A percentile compares a stretch with the other conserved stretches of the same genome.
Evolutionary conservation across 2,329 filamentous ascomycete species (phyloP).

Genomic region (Calonectria ilicicola): DNA sequence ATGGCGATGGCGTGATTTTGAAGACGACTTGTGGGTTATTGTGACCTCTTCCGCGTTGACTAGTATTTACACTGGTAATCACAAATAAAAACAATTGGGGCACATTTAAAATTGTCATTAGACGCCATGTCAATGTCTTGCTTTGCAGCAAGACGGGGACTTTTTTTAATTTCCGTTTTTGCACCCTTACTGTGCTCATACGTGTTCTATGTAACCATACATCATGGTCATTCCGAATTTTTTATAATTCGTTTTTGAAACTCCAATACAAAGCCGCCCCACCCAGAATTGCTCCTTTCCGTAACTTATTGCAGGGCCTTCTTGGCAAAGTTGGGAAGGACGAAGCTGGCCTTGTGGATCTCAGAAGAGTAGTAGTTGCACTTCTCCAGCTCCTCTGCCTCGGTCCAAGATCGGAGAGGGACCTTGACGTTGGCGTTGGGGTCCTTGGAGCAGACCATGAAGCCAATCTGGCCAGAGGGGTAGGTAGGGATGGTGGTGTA

Average conservation of each 20-base stretch:
- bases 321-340: slow-evolving; percentile 93
- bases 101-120: slow-evolving; percentile 28
- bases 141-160: slow-evolving; percentile 31
- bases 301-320: slow-evolving; percentile 72
- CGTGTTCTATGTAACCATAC: slow-evolving; percentile 36
- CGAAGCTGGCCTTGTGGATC: slow-evolving; percentile 94
- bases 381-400: slow-evolving; percentile 91
- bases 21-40: neutral
- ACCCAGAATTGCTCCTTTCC: slow-evolving; percentile 9
- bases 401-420: slow-evolving; percentile 83
- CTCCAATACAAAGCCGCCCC: slow-evolving; percentile 33
- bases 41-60: neutral
- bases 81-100: neutral
- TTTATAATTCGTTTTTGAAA: slow-evolving; percentile 34
- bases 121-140: slow-evolving; percentile 28
- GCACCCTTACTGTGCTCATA: neutral
- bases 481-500: slow-evolving; percentile 99
- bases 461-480: slow-evolving; percentile 98
- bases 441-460: slow-evolving; percentile 99
- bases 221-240: slow-evolving; percentile 27
- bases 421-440: slow-evolving; percentile 83
- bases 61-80: neutral
- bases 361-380: slow-evolving; percentile 98
- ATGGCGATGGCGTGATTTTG: neutral
- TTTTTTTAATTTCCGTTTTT: slow-evolving; percentile 26